phyloP scores from a whole-genome alignment of 2,329 filamentous ascomycete genomes.

The Sclerotinia trifoliorum region DNA sequence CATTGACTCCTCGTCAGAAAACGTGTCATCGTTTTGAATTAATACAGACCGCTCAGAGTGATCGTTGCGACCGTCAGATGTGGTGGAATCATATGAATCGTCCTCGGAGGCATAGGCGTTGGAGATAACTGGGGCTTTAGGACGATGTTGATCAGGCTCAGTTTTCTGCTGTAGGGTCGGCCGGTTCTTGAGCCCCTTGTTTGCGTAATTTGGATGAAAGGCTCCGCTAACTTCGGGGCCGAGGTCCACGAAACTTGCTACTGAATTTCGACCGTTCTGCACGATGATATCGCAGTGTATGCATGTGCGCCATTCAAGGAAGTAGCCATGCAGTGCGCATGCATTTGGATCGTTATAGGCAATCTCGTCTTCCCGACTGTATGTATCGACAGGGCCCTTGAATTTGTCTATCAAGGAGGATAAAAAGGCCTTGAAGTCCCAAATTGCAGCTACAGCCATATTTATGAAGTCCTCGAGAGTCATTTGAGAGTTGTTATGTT shows the following conservation, averaged over 20 bases:
- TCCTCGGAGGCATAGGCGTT: neutral
- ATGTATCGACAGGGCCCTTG: neutral
- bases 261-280: neutral
- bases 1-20: neutral
- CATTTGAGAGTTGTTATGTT: neutral
- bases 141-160: neutral
- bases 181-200: neutral
- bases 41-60: neutral
- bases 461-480: neutral
- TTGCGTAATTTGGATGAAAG: neutral
- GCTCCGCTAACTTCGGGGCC: neutral
- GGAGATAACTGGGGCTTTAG: neutral
- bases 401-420: neutral
- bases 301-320: conserved; percentile 13
- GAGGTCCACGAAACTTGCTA: neutral
- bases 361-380: neutral
- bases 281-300: conserved; percentile 9
- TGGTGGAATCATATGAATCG: neutral
- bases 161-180: neutral
- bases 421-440: neutral
- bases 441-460: neutral
- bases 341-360: neutral
- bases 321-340: neutral
- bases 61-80: neutral
- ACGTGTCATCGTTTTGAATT: neutral